A percentile compares a stretch with the other conserved stretches of the same genome.
Evolutionary conservation across 257 asterid genomes (phyloP).

Genomic region (Solanum arcanum): DNA sequence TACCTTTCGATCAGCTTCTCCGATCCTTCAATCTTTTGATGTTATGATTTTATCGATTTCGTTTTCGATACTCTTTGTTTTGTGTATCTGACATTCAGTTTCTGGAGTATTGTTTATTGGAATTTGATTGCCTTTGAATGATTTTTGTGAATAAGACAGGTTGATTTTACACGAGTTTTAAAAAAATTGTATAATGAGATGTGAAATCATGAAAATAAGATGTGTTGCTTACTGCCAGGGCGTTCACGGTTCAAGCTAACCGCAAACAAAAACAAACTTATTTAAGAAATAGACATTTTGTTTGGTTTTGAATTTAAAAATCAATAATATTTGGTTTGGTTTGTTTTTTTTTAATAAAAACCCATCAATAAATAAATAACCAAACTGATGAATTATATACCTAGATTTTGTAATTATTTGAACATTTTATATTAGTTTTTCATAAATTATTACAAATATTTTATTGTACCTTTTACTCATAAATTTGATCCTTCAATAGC

Average conservation of each 20-base stretch:
- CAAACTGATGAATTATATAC: not conserved
- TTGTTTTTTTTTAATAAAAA: too few species aligned
- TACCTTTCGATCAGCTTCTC: not conserved
- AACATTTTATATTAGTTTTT: too few species aligned
- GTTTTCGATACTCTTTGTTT: not conserved
- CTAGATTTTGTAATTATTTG: too few species aligned
- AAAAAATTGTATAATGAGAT: not conserved
- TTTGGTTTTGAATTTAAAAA: not conserved
- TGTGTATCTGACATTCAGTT: not conserved
- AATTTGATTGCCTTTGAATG: not conserved
- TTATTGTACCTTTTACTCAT: too few species aligned
- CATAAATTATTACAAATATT: not conserved
- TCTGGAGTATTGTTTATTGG: not conserved
- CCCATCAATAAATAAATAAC: not conserved
- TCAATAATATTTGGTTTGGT: not conserved
- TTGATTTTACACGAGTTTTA: not conserved
- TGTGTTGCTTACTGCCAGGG: not conserved
- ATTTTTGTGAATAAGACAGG: not conserved
- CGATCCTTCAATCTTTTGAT: not conserved
- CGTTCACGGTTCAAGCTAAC: not conserved
- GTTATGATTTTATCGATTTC: not conserved
- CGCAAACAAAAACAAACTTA: not conserved
- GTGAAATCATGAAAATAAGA: not conserved
- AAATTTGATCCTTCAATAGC: not conserved
- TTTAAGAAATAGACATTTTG: not conserved